A percentile compares a stretch with the other conserved stretches of the same genome.
Conservation (phyloP, 2,329 filamentous ascomycete species). For the Cytospora piceae region DNA sequence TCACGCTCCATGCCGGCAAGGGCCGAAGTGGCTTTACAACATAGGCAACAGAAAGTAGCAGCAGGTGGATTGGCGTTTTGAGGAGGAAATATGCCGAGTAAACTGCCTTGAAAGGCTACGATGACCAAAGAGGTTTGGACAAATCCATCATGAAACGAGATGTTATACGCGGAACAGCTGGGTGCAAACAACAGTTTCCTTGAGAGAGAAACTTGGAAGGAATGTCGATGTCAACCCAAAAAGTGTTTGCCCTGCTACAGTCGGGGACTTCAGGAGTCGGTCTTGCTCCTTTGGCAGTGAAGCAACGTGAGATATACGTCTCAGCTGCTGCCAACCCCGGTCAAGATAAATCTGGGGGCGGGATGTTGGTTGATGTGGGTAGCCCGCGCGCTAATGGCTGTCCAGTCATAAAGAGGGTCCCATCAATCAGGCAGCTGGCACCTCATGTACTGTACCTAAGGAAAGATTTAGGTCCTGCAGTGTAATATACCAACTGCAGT, state of each 20-base stretch:
- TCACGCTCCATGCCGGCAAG: constrained; percentile 30
- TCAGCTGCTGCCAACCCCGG: background rate
- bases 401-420: no score
- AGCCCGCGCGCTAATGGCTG: background rate
- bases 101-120: constrained; percentile 20
- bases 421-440: no score
- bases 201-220: background rate
- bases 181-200: background rate
- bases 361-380: background rate
- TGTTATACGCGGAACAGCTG: background rate
- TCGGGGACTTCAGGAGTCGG: background rate
- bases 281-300: background rate
- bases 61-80: constrained; percentile 21
- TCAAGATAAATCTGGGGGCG: background rate
- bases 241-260: background rate
- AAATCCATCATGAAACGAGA: background rate
- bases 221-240: background rate
- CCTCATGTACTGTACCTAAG: background rate
- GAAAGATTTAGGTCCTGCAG: no score
- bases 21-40: constrained; percentile 29
- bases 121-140: constrained; percentile 9
- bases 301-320: background rate
- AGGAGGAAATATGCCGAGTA: constrained; percentile 15
- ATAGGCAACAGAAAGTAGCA: constrained; percentile 29
- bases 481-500: no score